phyloP scores from a whole-genome alignment of 2,329 filamentous ascomycete species.

The Gliomastix tumulicola region DNA sequence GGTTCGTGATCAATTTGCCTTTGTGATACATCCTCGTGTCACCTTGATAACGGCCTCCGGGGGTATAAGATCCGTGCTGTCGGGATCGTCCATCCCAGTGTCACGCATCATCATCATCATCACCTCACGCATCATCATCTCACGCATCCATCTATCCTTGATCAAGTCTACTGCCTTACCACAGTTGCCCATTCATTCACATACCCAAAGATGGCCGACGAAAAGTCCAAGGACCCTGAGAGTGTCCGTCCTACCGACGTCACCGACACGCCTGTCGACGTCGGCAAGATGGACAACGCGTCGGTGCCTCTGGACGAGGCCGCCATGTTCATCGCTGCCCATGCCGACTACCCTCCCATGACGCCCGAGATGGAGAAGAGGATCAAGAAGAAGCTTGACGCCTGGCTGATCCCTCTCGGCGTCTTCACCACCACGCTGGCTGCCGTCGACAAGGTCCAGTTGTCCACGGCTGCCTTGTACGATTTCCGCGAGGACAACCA shows the following conservation, averaged over 20 bases:
- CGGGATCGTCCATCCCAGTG: no score
- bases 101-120: no score
- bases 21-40: no score
- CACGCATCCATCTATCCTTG: no score
- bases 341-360: conserved; percentile 7
- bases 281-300: conserved; percentile 1
- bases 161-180: no score
- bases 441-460: conserved; percentile 19
- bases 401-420: conserved; percentile 9
- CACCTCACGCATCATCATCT: no score
- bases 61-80: no score
- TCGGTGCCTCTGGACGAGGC: conserved; percentile 3
- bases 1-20: no score
- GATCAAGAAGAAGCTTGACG: conserved; percentile 10
- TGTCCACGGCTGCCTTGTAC: conserved; percentile 16
- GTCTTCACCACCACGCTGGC: conserved; percentile 3
- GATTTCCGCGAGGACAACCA: conserved; percentile 11
- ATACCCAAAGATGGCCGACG: background rate
- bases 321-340: conserved; percentile 6
- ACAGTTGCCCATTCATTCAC: no score
- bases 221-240: background rate
- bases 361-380: conserved; percentile 9
- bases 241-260: background rate
- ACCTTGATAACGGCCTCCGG: no score
- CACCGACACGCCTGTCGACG: background rate